These are phyloP conservation scores for Lentinula guzmanii DNA, from an alignment of 768 basidiomycete species.

Conservation along the genomic window DNA sequence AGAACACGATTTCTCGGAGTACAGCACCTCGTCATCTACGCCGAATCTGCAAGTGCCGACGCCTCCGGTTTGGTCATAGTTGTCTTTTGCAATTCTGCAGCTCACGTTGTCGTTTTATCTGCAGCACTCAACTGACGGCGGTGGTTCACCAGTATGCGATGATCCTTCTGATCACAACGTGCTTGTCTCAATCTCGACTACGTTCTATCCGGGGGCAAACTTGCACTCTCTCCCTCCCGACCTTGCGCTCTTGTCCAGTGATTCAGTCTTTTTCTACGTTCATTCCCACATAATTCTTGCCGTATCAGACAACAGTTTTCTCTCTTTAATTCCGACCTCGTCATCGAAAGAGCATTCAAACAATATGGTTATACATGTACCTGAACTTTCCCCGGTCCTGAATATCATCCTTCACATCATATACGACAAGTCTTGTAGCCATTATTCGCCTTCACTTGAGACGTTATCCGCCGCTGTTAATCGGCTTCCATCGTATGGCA, in stretches of 20 bases:
- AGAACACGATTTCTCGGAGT: conserved; percentile 11
- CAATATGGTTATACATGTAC: conserved; percentile 51
- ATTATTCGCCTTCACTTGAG: conserved; percentile 66
- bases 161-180: conserved; percentile 27
- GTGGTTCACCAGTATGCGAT: conserved; percentile 36
- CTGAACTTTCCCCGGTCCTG: conserved; percentile 54
- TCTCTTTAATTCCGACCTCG: conserved; percentile 44
- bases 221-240: conserved; percentile 49
- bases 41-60: conserved; percentile 47
- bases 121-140: conserved; percentile 38
- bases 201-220: conserved; percentile 64
- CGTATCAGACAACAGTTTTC: conserved; percentile 62
- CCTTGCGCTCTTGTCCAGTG: conserved; percentile 60
- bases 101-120: background rate
- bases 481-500: conserved; percentile 54
- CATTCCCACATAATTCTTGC: conserved; percentile 53
- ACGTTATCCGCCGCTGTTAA: conserved; percentile 52
- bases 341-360: conserved; percentile 32
- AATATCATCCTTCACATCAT: conserved; percentile 70
- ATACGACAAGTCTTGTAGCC: conserved; percentile 68
- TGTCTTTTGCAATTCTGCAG: background rate
- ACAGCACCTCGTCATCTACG: background rate
- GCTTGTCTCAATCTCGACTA: conserved; percentile 74
- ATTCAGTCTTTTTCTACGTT: conserved; percentile 82
- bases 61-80: conserved; percentile 45